Percentiles rank a stretch among this genome's conserved stretches.
Evolutionary conservation across 75 land plant genomes (phyloP).

Genomic region (Pinus tabuliformis): DNA sequence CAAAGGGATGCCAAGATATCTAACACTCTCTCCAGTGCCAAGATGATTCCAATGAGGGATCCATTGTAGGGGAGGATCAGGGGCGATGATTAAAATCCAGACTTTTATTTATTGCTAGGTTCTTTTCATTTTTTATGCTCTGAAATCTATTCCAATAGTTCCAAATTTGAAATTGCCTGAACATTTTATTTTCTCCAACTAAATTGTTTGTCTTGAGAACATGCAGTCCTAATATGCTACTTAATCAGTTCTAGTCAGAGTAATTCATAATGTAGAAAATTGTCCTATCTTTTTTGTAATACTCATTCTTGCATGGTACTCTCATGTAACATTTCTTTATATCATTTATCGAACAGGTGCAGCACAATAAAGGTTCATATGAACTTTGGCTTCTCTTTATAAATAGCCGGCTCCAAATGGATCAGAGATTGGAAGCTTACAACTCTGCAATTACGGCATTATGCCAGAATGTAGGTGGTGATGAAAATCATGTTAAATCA

Average conservation of each 20-base stretch:
- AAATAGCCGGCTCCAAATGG: slow-evolving; percentile 49
- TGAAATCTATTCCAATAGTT: neutral
- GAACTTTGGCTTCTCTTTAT: slow-evolving; percentile 92
- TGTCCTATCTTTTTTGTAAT: neutral
- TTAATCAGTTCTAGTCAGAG: neutral
- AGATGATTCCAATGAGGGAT: no score
- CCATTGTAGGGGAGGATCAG: no score
- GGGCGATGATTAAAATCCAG: no score
- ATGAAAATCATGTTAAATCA: slow-evolving; percentile 16
- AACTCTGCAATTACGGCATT: slow-evolving; percentile 45
- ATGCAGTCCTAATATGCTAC: neutral
- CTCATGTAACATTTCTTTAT: slow-evolving; percentile 2
- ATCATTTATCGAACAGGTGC: slow-evolving; percentile 48
- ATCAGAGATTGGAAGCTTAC: slow-evolving; percentile 57
- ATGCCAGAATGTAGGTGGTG: slow-evolving; percentile 16
- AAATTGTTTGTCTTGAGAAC: neutral
- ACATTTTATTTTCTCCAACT: neutral
- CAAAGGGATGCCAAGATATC: no score
- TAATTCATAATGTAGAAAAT: neutral
- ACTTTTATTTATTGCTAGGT: neutral
- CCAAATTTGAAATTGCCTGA: neutral
- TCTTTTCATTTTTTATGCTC: neutral
- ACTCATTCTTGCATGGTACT: neutral
- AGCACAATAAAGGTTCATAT: slow-evolving; percentile 60
- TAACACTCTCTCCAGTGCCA: no score